Evolutionary conservation across 2,329 filamentous ascomycete species (phyloP), one percentile per base, ranked within the genome.

Genomic region (Xylaria sp.): DNA sequence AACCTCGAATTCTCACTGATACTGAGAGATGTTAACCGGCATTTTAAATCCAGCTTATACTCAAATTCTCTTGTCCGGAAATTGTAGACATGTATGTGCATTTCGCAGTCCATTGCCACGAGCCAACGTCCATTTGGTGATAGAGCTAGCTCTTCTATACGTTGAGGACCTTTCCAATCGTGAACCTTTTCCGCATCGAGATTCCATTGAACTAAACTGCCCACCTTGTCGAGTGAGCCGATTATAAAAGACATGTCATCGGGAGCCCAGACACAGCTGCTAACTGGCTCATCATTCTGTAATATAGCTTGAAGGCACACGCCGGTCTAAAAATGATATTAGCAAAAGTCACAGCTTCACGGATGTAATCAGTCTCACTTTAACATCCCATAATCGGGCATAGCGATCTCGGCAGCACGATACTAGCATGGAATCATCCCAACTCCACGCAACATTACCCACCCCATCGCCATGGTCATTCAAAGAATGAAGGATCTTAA

Each of bases 371-470:
- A 42, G 5, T 79, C 86, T 80, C 80, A 93, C 91, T 72, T 85
- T 81, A 17, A 85, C 82, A 78, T 94, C 88, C 92, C 92, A 97
- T 68, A 97, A 79, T 39, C 90, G 86, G 0, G 92, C 93, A 68
- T 85, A 86, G 51, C 86, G 87, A 75, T 97, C 92, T 71, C 88
- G 86, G 17, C 89, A 92, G 77, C 95, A 98, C 17, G 91, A 95
- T 44, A 98, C 89, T 38, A 99, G 84, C 80, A 92, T 92, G 0
- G 86, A 86, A 79, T 97, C 93, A 78, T 99, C 93, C 5, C 94
- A 96, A 76, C 94, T 97, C 93, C 96, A 99, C 1, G 92, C 86
- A 3, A 97, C 81, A 74, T 94, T 93, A 22, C 92, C 90, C 13
- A 97, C 90, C 0, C 92, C 91, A 2, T 81, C 82, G 1, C 87